Base-by-base conservation (phyloP, 345 rosid genomes). In the Jatropha curcas region DNA sequence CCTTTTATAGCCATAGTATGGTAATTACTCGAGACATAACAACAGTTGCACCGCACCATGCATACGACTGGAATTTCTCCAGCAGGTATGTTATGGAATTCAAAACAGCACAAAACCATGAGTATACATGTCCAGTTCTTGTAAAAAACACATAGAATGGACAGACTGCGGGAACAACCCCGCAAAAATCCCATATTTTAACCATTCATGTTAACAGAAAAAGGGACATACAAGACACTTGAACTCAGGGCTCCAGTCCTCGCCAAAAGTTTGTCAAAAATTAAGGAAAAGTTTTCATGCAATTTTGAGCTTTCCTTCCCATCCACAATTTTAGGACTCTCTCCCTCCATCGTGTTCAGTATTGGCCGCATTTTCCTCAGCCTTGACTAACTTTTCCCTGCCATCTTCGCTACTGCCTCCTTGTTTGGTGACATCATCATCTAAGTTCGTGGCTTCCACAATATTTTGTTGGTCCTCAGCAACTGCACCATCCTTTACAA, bases 401-500 rank as follows among this genome's bases (percentile, higher is more conserved):
- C 55, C 74, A 62, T 52, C 65, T 7, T 35, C 51, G 14, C 13
- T 33, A 22, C 28, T 72, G 33, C 65, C 82, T 66, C 72, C 86
- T 69, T 72, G 76, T 56, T 56, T 9, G 56, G 63, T 11, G 11
- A 61, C 25, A 35, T 12, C 67, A 52, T 17, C 56, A 58, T 70
- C 77, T 34, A 30, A 70, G 20, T 65, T 51, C 48, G 70, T 19
- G 8, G 77, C 63, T 67, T 77, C 77, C 37, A 19, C 9, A 20
- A 35, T 16, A 14, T 13, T 34, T 35, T 69, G 71, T 30, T 65
- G 60, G 16, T 69, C 72, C 52, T 19, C 28, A 2, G 31, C 60
- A 31, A 30, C 24, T 11, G 58, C 48, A 45, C 64, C 55, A 12
- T 46, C 74, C 65, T 60, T 72, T 3, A 35, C 10, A 25, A 37